Conservation (phyloP, 257 asterid genomes). For the Coffea eugenioides region DNA sequence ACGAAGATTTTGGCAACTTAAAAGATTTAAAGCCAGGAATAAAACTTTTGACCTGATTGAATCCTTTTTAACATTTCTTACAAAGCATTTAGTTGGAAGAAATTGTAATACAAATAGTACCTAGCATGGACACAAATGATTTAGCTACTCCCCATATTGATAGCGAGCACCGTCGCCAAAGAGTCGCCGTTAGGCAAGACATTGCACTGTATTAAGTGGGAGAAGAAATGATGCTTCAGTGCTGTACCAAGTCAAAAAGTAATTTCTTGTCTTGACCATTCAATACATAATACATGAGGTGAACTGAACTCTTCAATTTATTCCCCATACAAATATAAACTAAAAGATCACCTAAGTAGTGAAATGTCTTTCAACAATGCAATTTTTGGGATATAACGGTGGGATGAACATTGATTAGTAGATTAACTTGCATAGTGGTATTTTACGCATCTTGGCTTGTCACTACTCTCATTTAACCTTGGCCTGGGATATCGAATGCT, state of each 20-base stretch:
- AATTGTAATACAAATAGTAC: too few relatives aligned
- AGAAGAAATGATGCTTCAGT: background rate
- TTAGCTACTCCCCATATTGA: background rate
- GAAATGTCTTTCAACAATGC: background rate
- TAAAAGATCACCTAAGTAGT: background rate
- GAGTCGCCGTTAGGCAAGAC: background rate
- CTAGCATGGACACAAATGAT: background rate
- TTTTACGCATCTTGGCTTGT: background rate
- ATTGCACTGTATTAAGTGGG: background rate
- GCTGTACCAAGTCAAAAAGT: background rate
- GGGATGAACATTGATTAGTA: background rate
- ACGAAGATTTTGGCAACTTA: background rate
- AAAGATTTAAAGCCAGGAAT: too few relatives aligned
- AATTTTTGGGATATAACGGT: background rate
- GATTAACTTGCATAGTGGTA: background rate
- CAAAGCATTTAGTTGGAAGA: background rate
- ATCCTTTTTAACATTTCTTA: too few relatives aligned
- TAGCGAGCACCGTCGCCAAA: background rate
- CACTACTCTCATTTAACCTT: background rate
- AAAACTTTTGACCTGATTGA: background rate
- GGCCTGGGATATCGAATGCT: background rate
- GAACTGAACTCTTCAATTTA: background rate
- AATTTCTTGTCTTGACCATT: background rate
- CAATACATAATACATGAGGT: background rate
- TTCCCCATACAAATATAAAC: background rate